Conservation (phyloP, 2,329 filamentous ascomycete genomes). For the Colletotrichum somersetense region DNA sequence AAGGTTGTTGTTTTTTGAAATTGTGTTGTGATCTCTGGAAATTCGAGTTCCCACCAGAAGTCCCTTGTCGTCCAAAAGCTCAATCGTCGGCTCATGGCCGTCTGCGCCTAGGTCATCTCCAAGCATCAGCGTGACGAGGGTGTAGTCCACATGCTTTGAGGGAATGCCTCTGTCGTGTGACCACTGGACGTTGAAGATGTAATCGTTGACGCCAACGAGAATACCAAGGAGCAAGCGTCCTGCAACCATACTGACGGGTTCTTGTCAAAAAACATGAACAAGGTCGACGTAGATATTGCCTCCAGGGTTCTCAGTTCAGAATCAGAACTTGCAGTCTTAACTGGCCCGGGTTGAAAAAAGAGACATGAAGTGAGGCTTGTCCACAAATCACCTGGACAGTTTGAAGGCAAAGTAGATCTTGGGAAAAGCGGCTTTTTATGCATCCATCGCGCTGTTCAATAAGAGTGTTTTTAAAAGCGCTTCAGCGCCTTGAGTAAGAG, state of each 20-base stretch:
- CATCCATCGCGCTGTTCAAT: background rate
- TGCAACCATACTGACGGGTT: background rate
- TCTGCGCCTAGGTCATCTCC: conserved; percentile 9
- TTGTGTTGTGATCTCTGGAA: conserved; percentile 8
- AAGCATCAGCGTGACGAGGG: conserved; percentile 14
- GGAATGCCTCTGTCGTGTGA: conserved; percentile 21
- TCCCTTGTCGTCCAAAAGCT: conserved; percentile 43
- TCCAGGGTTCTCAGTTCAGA: no score
- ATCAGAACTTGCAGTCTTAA: background rate
- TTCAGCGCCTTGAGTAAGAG: background rate
- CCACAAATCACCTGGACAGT: accelerated
- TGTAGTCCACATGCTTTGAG: conserved; percentile 3
- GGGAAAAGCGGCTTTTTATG: background rate
- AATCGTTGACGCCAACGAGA: background rate
- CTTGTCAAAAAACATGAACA: background rate
- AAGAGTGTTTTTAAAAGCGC: background rate
- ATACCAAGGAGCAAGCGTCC: conserved; percentile 19
- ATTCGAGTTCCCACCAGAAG: conserved; percentile 36
- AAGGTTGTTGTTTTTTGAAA: conserved; percentile 2
- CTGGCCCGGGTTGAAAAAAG: background rate
- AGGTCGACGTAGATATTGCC: no score
- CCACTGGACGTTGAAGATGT: conserved; percentile 9
- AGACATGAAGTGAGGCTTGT: no score
- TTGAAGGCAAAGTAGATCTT: no score
- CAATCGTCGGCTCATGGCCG: conserved; percentile 40